These are phyloP conservation scores for Diophrys appendiculata DNA, from an alignment of 73 alveolate species.

Conservation along the genomic window DNA sequence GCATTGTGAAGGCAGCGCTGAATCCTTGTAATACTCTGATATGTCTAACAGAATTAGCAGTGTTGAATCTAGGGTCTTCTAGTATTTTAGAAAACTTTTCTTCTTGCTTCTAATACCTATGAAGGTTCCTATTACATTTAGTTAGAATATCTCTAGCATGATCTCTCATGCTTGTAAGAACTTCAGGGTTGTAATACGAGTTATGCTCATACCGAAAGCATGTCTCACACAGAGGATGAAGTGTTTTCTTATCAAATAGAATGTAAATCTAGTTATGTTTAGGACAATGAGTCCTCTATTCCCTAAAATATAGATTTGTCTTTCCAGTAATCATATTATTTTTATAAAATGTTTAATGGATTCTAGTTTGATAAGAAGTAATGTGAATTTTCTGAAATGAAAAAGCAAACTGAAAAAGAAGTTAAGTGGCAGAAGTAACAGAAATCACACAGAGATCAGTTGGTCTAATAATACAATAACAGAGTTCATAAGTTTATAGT, in stretches of 20 bases:
- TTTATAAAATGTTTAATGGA: constrained; percentile 7
- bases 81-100: background rate
- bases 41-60: background rate
- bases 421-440: background rate
- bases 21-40: background rate
- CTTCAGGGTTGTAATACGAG: background rate
- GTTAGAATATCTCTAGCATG: background rate
- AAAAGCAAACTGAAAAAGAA: background rate
- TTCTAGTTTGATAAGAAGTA: background rate
- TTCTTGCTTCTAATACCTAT: background rate
- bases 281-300: no score
- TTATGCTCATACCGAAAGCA: background rate
- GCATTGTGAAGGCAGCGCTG: background rate
- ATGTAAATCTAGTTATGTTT: background rate
- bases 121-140: background rate
- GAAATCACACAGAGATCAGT: background rate
- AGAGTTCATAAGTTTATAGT: constrained; percentile 9
- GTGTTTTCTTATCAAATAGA: background rate
- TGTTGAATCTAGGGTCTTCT: background rate
- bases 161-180: background rate
- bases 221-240: background rate
- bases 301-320: no score
- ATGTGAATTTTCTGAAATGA: background rate
- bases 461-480: background rate
- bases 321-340: no score